Evolutionary conservation across 768 basidiomycete genomes (phyloP), one percentile per base, ranked within the genome.

Genomic region (Russula abietina): DNA sequence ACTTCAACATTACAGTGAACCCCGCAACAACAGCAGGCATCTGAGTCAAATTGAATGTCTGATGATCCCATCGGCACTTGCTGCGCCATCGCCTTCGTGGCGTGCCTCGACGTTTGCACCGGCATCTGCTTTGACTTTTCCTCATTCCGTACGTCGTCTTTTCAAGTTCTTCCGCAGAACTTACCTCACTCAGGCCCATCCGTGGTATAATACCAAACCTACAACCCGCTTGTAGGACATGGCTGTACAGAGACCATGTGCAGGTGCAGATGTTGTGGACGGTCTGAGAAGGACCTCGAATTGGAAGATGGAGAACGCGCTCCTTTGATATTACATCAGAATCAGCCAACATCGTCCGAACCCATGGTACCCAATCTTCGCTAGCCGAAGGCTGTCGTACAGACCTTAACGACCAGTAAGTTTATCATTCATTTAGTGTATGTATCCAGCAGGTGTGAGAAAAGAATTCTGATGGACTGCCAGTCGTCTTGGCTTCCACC

Each of bases 121-220:
- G 65, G 58, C 16, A 14, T 66, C 32, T 66, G 65, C 50, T 22
- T 60, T 22, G 65, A 66, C 55, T 66, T 57, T 55, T 49, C 51
- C 17, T 49, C 65, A 11, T 1, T 48, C 10, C 58, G 65, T 66
- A n/a, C 49, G 65, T 65, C 39, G 19, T 33, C 36, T 46, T 46
- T 30, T 12, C 39, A 9, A 11, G 10, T 33, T n/a, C n/a, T n/a
- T n/a, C n/a, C n/a, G n/a, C n/a, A n/a, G n/a, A n/a, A n/a, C n/a
- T n/a, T n/a, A n/a, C n/a, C n/a, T n/a, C n/a, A n/a, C n/a, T n/a
- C n/a, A n/a, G n/a, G n/a, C n/a, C n/a, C n/a, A n/a, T n/a, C n/a
- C n/a, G n/a, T n/a, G n/a, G n/a, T n/a, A n/a, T n/a, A n/a, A n/a
- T n/a, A n/a, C n/a, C n/a, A n/a, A n/a, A n/a, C n/a, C n/a, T n/a